A percentile compares a stretch with the other conserved stretches of the same genome.
These are phyloP conservation scores for Colletotrichum abscissum DNA, from an alignment of 2,329 filamentous ascomycete species.

Conservation along the genomic window DNA sequence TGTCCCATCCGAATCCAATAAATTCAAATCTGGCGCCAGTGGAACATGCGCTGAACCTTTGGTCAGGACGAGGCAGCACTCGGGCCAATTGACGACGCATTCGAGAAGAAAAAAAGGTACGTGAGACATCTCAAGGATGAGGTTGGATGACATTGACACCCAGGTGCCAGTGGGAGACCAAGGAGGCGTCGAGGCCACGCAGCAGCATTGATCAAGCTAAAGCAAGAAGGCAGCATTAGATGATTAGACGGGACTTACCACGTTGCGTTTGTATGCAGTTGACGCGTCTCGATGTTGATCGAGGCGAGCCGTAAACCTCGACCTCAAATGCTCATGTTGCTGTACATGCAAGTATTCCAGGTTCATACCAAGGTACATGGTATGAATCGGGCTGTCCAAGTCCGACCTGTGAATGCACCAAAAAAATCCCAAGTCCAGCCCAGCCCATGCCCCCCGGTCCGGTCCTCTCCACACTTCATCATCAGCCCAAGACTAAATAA, in stretches of 20 bases:
- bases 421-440: background rate
- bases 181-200: background rate
- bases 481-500: slow-evolving; percentile 4
- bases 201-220: background rate
- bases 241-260: background rate
- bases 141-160: background rate
- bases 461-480: slow-evolving; percentile 27
- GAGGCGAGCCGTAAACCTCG: no score
- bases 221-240: background rate
- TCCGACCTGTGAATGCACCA: background rate
- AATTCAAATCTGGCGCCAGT: slow-evolving; percentile 2
- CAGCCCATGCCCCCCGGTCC: slow-evolving; percentile 12
- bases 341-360: no score
- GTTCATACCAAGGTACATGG: background rate
- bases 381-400: background rate
- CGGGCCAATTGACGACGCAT: slow-evolving; percentile 20
- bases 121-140: slow-evolving; percentile 4
- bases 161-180: background rate
- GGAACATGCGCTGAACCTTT: slow-evolving; percentile 19
- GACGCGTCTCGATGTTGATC: background rate
- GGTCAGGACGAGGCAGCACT: slow-evolving; percentile 10
- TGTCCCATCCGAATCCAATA: slow-evolving; percentile 19
- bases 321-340: no score
- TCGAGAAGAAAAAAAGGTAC: background rate
- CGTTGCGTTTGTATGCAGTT: background rate